These are phyloP conservation scores for Bisporella sp. DNA, from an alignment of 2,329 filamentous ascomycete species.

Conservation along the genomic window DNA sequence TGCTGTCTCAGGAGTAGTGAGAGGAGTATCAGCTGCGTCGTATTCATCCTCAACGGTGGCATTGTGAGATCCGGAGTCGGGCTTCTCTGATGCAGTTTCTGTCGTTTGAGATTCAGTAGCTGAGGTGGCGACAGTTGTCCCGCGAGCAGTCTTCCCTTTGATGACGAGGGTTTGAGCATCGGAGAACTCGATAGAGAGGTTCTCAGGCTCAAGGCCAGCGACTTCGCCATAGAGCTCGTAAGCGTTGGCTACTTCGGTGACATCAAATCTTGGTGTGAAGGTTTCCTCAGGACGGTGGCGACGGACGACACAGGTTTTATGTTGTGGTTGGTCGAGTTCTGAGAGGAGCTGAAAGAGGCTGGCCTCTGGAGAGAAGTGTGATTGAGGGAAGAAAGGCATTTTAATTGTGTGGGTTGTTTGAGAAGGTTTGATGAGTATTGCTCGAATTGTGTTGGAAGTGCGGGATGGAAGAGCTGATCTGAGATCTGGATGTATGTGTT, in stretches of 20 bases:
- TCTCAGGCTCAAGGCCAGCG: constrained; percentile 63
- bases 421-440: too few relatives aligned
- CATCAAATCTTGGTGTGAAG: constrained; percentile 72
- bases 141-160: constrained; percentile 43
- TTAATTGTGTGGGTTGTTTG: constrained; percentile 2
- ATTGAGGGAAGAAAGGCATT: constrained; percentile 24
- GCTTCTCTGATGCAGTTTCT: constrained; percentile 23
- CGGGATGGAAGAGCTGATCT: neutral
- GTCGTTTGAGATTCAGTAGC: constrained; percentile 22
- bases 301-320: constrained; percentile 6
- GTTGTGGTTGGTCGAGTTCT: constrained; percentile 42
- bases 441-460: too few relatives aligned
- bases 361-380: constrained; percentile 16
- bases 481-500: constrained; percentile 4
- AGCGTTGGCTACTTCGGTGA: constrained; percentile 58
- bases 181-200: constrained; percentile 70
- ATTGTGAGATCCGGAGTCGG: constrained; percentile 4
- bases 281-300: constrained; percentile 19
- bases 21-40: constrained; percentile 18
- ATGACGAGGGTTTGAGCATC: constrained; percentile 67
- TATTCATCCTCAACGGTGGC: constrained; percentile 21
- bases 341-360: constrained; percentile 53
- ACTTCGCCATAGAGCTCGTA: constrained; percentile 79
- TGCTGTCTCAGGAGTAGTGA: constrained; percentile 12
- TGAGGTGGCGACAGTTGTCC: constrained; percentile 50